Evolutionary conservation across 345 rosid genomes (phyloP), one percentile per base, ranked within the genome.

Genomic region (Eucalyptus erythrocorys): DNA sequence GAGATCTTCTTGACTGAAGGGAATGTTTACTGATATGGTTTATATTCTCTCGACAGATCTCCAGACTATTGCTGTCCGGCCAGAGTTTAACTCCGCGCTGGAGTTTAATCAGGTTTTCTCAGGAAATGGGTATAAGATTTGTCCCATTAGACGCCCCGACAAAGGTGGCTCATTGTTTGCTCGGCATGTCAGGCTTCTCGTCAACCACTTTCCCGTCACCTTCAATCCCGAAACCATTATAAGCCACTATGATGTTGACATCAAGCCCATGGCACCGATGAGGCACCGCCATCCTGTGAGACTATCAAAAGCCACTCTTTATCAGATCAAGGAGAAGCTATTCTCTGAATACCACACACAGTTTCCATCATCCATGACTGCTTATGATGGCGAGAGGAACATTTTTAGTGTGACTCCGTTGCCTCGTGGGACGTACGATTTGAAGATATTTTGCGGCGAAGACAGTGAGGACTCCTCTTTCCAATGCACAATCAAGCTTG

Each of bases 311-410:
- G 55, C 89, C 26, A 85, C 85, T 68, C 91, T 94, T 48, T 89
- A 94, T 50, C 90, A 88, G 89, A 93, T 96, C 84, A 93, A 94
- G 89, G 91, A 94, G 45, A 96, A 95, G 92, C 66, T 94, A 43
- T 94, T 91, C 81, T n/a, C 92, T 4, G 95, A 93, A 48, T 40
- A 93, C 51, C 95, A 93, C 9, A 17, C 43, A 4, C 50, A 85
- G 30, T 96, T 97, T 86, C 97, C 98, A 10, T 59, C 87, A 10
- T 86, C 93, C 32, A 94, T 93, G 96, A 96, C 97, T 6, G 96
- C 94, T 10, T 96, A 96, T 89, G 99, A 96, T 90, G 97, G 99
- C 45, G 96, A 96, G 93, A 96, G 94, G 94, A 97, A 95, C 90
- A 95, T 96, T 49, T 96, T 95, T 87, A 96, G 98, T 87, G 97